Evolutionary conservation across 2,329 filamentous ascomycete species (phyloP).

Genomic region (Delphinella strobiligena): DNA sequence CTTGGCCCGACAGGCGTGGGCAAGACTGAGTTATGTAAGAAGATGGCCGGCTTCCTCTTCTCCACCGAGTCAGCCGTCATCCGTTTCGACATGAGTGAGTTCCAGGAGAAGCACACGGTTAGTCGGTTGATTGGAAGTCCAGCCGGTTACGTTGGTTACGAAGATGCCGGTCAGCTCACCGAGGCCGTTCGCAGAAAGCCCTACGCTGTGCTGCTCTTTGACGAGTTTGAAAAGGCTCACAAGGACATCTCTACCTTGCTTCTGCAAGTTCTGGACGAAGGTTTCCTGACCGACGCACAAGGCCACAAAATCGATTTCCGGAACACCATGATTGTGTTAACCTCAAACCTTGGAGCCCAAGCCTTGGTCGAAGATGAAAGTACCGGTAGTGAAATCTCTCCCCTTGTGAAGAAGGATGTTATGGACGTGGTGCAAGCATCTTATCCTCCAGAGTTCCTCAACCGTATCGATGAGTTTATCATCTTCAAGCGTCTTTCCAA

Average conservation of each 20-base stretch:
- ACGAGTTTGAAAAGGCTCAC: constrained; percentile 97
- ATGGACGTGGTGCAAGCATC: constrained; percentile 70
- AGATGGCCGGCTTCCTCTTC: constrained; percentile 85
- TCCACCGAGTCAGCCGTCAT: constrained; percentile 84
- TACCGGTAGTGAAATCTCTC: constrained; percentile 41
- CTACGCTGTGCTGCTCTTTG: constrained; percentile 87
- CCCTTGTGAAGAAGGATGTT: constrained; percentile 63
- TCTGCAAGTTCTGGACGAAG: constrained; percentile 89
- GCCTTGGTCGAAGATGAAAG: constrained; percentile 55
- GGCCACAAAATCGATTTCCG: constrained; percentile 95
- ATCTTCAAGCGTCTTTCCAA: constrained; percentile 79
- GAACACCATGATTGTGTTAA: constrained; percentile 93
- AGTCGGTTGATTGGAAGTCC: constrained; percentile 85
- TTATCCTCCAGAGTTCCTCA: constrained; percentile 88
- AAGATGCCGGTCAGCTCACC: constrained; percentile 90
- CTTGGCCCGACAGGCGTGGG: constrained; percentile 91
- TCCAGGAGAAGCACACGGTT: constrained; percentile 94
- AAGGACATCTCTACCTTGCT: constrained; percentile 86
- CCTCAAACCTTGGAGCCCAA: constrained; percentile 86
- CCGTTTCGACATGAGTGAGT: constrained; percentile 95
- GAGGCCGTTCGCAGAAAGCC: constrained; percentile 92
- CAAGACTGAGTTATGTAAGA: constrained; percentile 96
- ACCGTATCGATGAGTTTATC: constrained; percentile 94
- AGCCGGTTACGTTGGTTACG: constrained; percentile 91
- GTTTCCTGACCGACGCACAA: constrained; percentile 88